Evolutionary conservation across 176 grass and related monocot genomes (phyloP), one percentile per base, ranked within the genome.

Genomic region (Oryza longistaminata): DNA sequence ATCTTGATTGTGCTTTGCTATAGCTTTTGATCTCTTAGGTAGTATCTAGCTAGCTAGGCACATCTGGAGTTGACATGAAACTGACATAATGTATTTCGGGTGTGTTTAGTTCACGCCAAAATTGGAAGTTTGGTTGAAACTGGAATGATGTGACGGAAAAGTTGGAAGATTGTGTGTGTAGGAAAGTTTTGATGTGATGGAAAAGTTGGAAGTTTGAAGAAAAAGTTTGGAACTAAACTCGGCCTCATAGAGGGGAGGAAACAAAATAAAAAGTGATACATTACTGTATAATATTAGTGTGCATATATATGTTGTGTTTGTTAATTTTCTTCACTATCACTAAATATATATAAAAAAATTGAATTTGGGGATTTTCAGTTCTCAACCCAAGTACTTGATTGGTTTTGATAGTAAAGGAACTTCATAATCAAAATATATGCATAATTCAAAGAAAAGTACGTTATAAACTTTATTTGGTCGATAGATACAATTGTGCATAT

Each of bases 11-110:
- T 67, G 17, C 21, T 77, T 71, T 70, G 33, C 37, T 44, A 71
- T 44, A 71, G 83, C 66, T 78, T 62, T 77, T 26, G 78, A 45
- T 76, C 71, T 68, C 42, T 34, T 81, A 37, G 45, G 24, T 74
- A 65, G 9, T 34, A 49, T 17, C 48, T 64, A 62, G 75, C 14
- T 81, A 25, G 75, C 14, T 87, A 35, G 71, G 48, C 24, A 87
- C 77, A 68, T 69, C 25, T 69, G 45, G 85, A 87, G 13, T 34
- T 61, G 64, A 87, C 46, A 62, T 15, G n/a, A 67, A 68, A 58
- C n/a, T 16, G 48, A 46, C 65, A 77, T 31, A 79, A 79, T 22
- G 39, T 58, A 75, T 52, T 39, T 74, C n/a, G n/a, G n/a, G n/a
- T n/a, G n/a, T n/a, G n/a, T n/a, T n/a, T n/a, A n/a, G n/a, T n/a